Base-by-base conservation (phyloP, 441 rosid genomes). In the Adansonia grandidieri region DNA sequence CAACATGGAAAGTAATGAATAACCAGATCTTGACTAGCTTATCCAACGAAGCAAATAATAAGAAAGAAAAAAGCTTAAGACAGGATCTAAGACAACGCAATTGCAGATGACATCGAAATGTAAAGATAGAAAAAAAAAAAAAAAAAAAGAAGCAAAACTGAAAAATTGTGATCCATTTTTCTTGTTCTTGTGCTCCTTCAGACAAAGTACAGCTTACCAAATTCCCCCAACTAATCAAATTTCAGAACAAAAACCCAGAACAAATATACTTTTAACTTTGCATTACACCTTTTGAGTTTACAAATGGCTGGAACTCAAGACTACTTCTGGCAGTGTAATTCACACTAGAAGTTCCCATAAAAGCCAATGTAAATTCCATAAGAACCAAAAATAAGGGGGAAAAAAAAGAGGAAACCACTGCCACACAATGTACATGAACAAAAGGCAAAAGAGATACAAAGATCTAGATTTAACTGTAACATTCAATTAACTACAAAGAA, bases 11-110 rank as follows among this genome's bases (percentile, higher is more conserved):
- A 78, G 53, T 17, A 60, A 76, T 75, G 42, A 50, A 82, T 76
- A 77, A 22, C 83, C 84, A 90, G 91, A 90, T 90, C 91, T 83
- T 74, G 83, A 58, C 32, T 50, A n/a, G 47, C 61, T 22, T 84
- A 83, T 70, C 75, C 79, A 70, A 19, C 19, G 64, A 71, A 80
- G 60, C 73, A 56, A 68, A 75, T 20, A 53, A 53, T 13, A 53
- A 53, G 17, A 75, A 73, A 54, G 2, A 54, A 54, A n/a, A 54
- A 71, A 73, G 24, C 66, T 68, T 42, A 44, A 77, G 58, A 77
- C 63, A 50, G 37, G 80, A 76, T 54, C 70, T 48, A 70, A 53
- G 65, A 56, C 22, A n/a, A 28, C 15, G 50, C 69, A 83, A 79
- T 70, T 51, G 32, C 64, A 71, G 44, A 70, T 63, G 76, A 73